Base-by-base conservation (phyloP, 73 alveolate species). In the Uronychia setigera region DNA sequence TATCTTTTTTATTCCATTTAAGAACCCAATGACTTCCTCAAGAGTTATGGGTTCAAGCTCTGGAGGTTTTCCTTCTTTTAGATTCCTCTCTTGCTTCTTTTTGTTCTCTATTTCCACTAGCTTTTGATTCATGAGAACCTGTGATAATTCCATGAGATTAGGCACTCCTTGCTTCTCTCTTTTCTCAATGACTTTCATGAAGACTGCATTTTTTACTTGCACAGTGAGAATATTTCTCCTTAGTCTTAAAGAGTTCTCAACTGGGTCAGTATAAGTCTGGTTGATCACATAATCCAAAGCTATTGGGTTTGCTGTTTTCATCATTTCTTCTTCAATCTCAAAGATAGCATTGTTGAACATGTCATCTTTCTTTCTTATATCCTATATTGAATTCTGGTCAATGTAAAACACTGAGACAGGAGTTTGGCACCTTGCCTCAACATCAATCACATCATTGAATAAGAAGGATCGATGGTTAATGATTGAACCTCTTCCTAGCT, bases 391-490 rank as follows among this genome's bases (percentile, higher is more conserved):
- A 59, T 88, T 81, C 31, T 19, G 33, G 0, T 83, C 74, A 1
- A 88, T 14, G 78, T 77, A 77, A 74, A 77, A 83, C 30, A 88
- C 32, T 13, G 88, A 80, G 80, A 82, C 80, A n/a, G 88, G 80
- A 19, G 83, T 29, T 1, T 76, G 26, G 32, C 91, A 82, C 57
- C 58, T 82, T 11, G 85, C 84, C 25, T n/a, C 31, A 0, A 85
- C 81, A 78, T 85, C 85, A 33, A 83, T 77, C 46, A 19, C 35
- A 34, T 88, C 89, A 5, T 86, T 86, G 32, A 78, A 33, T n/a
- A 88, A 59, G 85, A 88, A 88, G 0, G 86, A 30, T 32, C 91
- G 46, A 32, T 88, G 87, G 59, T 88, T 83, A 0, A 88, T 77
- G 60, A 88, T 58, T 1, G 91, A 82, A 26, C 91, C 91, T 88